Base-by-base conservation (phyloP, 202 grass and related monocot genomes). In the Thinopyrum obtusiflorum region DNA sequence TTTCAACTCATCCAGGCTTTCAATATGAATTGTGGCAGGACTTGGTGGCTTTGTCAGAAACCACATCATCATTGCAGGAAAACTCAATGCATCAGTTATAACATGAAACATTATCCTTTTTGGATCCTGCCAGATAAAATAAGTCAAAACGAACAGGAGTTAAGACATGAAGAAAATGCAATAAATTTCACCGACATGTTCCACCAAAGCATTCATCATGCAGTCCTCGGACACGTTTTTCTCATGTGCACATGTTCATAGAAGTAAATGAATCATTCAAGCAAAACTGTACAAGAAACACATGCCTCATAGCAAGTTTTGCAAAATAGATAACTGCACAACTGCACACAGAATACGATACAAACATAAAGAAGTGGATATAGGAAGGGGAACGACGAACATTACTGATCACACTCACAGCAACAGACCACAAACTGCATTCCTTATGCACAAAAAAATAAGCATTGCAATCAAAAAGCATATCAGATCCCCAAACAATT, bases 11-110 rank as follows among this genome's bases (percentile, higher is more conserved):
- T 95, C 89, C 73, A 93, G 61, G 64, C 71, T 92, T 84, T 91
- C 71, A 32, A 94, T 83, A 32, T 68, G 78, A 81, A 98, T 88
- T 68, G 71, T 72, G 32, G 93, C 89, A 36, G 90, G 86, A 78
- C 63, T 62, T 70, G 89, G 89, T 84, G 91, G 89, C 39, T 94
- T 93, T 64, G 89, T 66, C 33, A 93, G 75, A 94, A 98, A 95
- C 93, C 96, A 98, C 88, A 92, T 93, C 65, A 9, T 81, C 88
- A 98, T 92, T 82, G 96, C 93, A 79, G 96, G 93, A 80, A 89
- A 95, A 82, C 92, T 95, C 65, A 93, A 81, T 14, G 91, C 82
- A 87, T 98, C 91, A 20, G 93, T 92, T 65, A 98, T 79, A 83
- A 98, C 75, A 86, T 98, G 93, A 75, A 98, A 98, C 68, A 92